A percentile compares a stretch with the other conserved stretches of the same genome.
Conservation (phyloP, 2,329 filamentous ascomycete species). For the Aspergillus sojae region DNA sequence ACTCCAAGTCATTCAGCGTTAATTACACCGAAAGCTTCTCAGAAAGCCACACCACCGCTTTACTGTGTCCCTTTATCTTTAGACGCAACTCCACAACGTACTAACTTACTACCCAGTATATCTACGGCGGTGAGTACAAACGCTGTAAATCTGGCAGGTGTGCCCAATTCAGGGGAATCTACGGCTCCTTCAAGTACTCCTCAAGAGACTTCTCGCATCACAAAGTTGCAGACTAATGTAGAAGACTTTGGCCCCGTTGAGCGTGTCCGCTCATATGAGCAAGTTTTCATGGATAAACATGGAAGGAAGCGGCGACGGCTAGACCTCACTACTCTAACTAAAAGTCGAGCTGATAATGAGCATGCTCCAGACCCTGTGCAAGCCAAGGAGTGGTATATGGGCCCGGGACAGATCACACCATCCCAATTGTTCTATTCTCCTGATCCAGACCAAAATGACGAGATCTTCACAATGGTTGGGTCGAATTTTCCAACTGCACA, state of each 20-base stretch:
- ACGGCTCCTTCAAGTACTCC: not conserved
- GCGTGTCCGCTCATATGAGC: constrained; percentile 24
- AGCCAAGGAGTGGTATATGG: constrained; percentile 39
- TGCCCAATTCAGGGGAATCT: not conserved
- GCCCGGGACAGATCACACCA: constrained; percentile 38
- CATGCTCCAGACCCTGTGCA: not conserved
- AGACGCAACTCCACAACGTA: not conserved
- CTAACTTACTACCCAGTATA: not conserved
- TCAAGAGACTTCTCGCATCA: not conserved
- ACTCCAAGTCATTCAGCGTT: not conserved
- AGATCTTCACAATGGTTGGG: constrained; percentile 27
- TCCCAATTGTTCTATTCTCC: constrained; percentile 49
- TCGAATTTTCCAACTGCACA: constrained; percentile 28
- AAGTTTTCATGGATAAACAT: constrained; percentile 25
- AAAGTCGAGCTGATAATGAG: not conserved
- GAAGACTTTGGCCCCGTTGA: not conserved
- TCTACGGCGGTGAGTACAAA: not conserved
- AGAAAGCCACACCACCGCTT: not conserved
- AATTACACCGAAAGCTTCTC: not conserved
- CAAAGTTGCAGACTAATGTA: not conserved
- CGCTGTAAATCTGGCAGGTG: not conserved
- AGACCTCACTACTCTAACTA: constrained; percentile 17
- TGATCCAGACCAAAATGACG: constrained; percentile 29
- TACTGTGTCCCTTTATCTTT: not conserved
- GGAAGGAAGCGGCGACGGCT: constrained; percentile 37